Base-by-base conservation (phyloP, 192 early-diverging fungal genomes). In the Geranomyces variabilis region DNA sequence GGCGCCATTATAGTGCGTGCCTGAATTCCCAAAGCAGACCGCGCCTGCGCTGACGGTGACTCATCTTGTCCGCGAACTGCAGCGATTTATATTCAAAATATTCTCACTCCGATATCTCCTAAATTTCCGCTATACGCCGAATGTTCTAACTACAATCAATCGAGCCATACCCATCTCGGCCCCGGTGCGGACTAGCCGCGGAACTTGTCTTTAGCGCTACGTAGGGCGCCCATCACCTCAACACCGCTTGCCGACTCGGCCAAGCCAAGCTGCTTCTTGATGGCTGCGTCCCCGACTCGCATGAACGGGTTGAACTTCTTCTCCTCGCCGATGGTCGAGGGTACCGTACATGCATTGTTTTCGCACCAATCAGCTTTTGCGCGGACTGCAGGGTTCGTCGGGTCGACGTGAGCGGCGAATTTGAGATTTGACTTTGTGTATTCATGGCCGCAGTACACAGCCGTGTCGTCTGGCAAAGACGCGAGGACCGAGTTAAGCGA, bases 381-480 rank as follows among this genome's bases (percentile, higher is more conserved):
- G 36, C 76, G 63, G 0, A 98, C 77, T 34, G 76, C 78, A n/a
- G 76, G 29, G 74, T 98, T 97, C 19, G 88, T 63, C 0, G 90
- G 89, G n/a, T 96, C 94, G 22, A 97, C 82, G 10, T 81, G 79
- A 6, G 73, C 71, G 0, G 94, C 94, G 85, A 97, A 97, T 66
- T 84, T 45, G 29, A 87, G 73, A 67, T 87, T 87, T 14, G 81
- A 66, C 70, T 69, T 67, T 1, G 95, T 99, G 67, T 99, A 98
- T 77, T 98, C 96, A 73, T 99, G 95, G 1, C 95, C 93, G 75
- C 91, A 94, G 61, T 91, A 98, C 8, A 98, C 93, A 62, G 86
- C 79, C 0, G 96, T 98, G 34, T 93, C 90, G 13, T 81, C 69
- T 0, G 93, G 94, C 19, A 99, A 81, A 0, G 63, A 58, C 0